Base-by-base conservation (phyloP, 2,329 filamentous ascomycete genomes). In the Nemania sp. region DNA sequence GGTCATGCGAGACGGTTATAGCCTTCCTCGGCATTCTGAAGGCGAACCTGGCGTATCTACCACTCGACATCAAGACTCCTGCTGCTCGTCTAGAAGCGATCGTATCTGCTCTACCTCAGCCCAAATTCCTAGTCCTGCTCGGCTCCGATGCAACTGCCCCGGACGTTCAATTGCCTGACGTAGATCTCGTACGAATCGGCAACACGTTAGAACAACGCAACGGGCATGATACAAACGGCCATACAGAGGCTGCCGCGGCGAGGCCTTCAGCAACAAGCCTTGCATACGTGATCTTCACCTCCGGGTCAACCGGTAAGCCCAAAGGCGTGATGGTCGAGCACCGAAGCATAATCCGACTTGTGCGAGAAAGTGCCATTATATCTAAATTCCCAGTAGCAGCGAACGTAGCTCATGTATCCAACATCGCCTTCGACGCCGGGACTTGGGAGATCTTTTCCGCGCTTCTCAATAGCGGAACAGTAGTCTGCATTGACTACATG, bases 321-420 rank as follows among this genome's bases (percentile, higher is more conserved):
- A 54, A 54, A 34, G 52, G 52, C 15, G 52, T 49, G 14, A 46
- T 54, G 45, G n/a, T 50, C n/a, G 41, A 49, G 24, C 52, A 54
- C 28, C 52, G 52, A 6, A 39, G 17, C 39, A 44, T 54, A 17
- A 19, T 54, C 24, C 37, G 51, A 17, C 44, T 54, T 17, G 51
- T n/a, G 14, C 37, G 24, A n/a, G 51, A 46, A 24, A 46, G 20
- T 14, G 33, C 4, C 17, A 15, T 26, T 31, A 37, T 33, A 31
- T 19, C 51, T 6, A 52, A 15, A 23, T 22, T 52, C n/a, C 42
- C 34, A 47, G 12, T 31, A 5, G 30, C 37, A 6, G 22, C 31
- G 22, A 54, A 39, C 4, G 24, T 54, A 2, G 51, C 44, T n/a
- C 51, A 54, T 26, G 9, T 54, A 39, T 43, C 44, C 31, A 54